These are phyloP conservation scores for Daldinia childiae DNA, from an alignment of 495 filamentous ascomycete genomes.

Conservation along the genomic window DNA sequence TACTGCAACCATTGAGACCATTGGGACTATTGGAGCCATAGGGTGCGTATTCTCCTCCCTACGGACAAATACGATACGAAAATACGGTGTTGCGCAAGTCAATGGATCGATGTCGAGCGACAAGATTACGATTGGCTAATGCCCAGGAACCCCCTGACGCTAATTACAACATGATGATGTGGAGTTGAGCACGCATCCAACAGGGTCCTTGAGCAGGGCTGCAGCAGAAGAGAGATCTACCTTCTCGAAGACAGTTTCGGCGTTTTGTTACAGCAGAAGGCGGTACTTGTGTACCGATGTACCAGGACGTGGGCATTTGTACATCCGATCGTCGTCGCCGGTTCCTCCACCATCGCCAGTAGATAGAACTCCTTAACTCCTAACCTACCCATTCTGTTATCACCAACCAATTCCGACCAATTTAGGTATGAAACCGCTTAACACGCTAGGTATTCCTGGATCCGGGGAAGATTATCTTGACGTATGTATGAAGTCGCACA, in stretches of 20 bases:
- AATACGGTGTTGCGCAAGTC: slow-evolving; percentile 46
- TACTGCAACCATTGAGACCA: not conserved
- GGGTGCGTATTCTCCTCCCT: not conserved
- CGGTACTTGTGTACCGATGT: slow-evolving; percentile 12
- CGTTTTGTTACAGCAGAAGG: slow-evolving; percentile 28
- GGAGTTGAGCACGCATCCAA: slow-evolving; percentile 39
- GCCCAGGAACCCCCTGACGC: slow-evolving; percentile 38
- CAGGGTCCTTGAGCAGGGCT: slow-evolving; percentile 43
- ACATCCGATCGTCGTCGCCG: slow-evolving; percentile 16
- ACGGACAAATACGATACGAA: slow-evolving; percentile 41
- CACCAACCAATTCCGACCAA: not conserved
- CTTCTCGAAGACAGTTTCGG: slow-evolving; percentile 43
- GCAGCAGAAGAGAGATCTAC: slow-evolving; percentile 43
- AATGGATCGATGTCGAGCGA: slow-evolving; percentile 44
- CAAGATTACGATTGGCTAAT: slow-evolving; percentile 39
- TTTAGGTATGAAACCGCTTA: slow-evolving; percentile 28
- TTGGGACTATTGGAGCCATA: not conserved
- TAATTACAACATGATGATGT: slow-evolving; percentile 44
- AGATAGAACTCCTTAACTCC: not conserved
- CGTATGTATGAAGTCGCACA: slow-evolving; percentile 38
- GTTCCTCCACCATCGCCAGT: not conserved
- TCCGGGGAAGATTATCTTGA: slow-evolving; percentile 46
- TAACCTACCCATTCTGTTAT: not conserved
- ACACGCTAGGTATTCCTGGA: slow-evolving; percentile 35
- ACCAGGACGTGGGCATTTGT: not conserved